phyloP scores from a whole-genome alignment of 169 alveolate species.

The Babesia caballi region DNA sequence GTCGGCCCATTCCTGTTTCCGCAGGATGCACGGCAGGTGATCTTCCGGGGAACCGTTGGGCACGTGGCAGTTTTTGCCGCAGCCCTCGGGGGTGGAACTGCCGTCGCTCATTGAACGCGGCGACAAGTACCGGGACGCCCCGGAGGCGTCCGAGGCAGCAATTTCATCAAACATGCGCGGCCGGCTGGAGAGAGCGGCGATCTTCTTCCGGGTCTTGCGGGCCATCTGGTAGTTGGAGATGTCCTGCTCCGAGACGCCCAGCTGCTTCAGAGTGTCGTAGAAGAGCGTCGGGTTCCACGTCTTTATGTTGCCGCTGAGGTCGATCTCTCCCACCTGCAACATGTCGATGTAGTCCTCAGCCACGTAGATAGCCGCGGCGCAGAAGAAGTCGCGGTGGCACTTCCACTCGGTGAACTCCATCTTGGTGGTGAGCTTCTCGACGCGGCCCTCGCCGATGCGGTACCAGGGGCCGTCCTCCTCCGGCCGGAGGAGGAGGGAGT shows the following conservation, averaged over 20 bases:
- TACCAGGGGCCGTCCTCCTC: constrained; percentile 90
- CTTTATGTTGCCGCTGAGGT: constrained; percentile 71
- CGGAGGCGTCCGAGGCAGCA: background rate
- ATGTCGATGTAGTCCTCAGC: constrained; percentile 87
- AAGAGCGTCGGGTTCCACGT: constrained; percentile 74
- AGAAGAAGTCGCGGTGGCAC: constrained; percentile 87
- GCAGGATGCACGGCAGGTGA: no score
- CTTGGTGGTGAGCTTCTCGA: constrained; percentile 75
- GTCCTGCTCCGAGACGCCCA: constrained; percentile 76
- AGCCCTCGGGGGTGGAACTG: background rate
- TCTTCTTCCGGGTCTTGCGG: background rate
- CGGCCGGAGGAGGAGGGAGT: constrained; percentile 82
- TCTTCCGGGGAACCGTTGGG: background rate
- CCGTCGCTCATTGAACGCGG: background rate
- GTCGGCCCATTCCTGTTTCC: no score
- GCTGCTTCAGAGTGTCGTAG: constrained; percentile 68
- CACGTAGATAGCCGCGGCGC: constrained; percentile 85
- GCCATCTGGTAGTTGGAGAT: constrained; percentile 26
- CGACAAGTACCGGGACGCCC: background rate
- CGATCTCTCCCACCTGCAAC: constrained; percentile 79
- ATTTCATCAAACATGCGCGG: background rate
- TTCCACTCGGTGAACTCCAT: constrained; percentile 89
- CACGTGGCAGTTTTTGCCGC: background rate
- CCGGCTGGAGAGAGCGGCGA: background rate
- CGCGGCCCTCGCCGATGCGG: constrained; percentile 80